Evolutionary conservation across 2,329 filamentous ascomycete species (phyloP), one percentile per base, ranked within the genome.

Genomic region (Fusarium aywerte): DNA sequence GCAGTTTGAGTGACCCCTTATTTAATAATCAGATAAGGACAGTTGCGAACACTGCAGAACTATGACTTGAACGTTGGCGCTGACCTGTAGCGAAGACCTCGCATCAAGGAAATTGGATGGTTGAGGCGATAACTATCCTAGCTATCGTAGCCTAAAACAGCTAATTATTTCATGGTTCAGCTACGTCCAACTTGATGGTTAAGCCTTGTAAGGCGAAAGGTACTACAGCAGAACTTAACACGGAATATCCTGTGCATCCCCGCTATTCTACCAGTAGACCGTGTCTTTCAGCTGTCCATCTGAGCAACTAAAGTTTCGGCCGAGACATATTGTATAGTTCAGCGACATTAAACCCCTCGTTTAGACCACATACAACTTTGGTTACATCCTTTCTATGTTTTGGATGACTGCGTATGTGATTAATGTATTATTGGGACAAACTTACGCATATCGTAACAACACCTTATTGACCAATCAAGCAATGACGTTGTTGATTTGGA

Each of bases 311-410:
- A 7, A 12, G 2, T 12, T 16, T n/a, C 20, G 29, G 39, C 50
- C 44, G n/a, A 53, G 49, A 44, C 49, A 45, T 53, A 27, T 25
- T 35, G 13, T 12, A 27, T 20, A 21, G 5, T 47, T 31, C 7
- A 27, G 13, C 20, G 3, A 13, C 13, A 7, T 4, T 15, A n/a
- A 35, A 15, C 39, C 50, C 49, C 49, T 52, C 38, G 18, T 18
- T 45, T 52, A 52, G 29, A n/a, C 38, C 29, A 25, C 1, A 52
- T 25, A 33, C 2, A 16, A 38, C 6, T 11, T 25, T 1, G 18
- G 2, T 12, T 45, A 29, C 49, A 45, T 43, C 29, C 0, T 20
- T 23, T 31, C 5, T 2, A 5, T n/a, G 4, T n/a, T 5, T 29
- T n/a, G 0, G 27, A 21, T 2, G 11, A 12, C 13, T n/a, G 15